phyloP scores from a whole-genome alignment of 306 rosid species.

The Arachis hypogaea region DNA sequence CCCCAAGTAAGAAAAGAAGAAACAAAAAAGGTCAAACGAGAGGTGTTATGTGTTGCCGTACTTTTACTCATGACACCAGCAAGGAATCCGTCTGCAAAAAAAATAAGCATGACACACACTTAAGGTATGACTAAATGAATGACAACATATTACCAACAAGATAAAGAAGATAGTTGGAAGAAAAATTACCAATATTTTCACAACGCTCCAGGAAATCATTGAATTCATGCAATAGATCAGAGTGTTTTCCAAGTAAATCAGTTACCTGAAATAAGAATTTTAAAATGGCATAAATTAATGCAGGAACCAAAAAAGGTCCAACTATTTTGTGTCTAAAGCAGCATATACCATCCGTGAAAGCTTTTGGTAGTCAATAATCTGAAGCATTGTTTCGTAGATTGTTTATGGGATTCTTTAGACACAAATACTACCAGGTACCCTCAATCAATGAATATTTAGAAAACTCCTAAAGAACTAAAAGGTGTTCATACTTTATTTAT shows the following conservation, averaged over 20 bases:
- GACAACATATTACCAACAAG: not conserved
- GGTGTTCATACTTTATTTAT: no score
- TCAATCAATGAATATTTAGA: constrained; percentile 15
- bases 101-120: constrained; percentile 47
- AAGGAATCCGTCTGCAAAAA: constrained; percentile 93
- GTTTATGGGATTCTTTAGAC: not conserved
- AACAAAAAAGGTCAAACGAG: constrained; percentile 14
- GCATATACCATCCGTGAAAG: constrained; percentile 16
- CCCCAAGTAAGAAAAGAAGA: constrained; percentile 11
- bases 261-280: constrained; percentile 68
- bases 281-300: constrained; percentile 27
- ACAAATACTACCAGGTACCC: constrained; percentile 1
- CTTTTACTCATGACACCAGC: constrained; percentile 91
- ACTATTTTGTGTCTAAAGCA: not conserved
- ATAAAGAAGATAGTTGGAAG: not conserved
- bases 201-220: constrained; percentile 88
- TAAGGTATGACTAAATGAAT: constrained; percentile 39
- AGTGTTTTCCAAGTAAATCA: constrained; percentile 85
- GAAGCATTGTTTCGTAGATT: constrained; percentile 3
- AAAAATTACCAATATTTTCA: constrained; percentile 79
- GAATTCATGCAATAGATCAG: constrained; percentile 92
- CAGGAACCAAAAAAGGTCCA: not conserved
- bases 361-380: constrained; percentile 16
- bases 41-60: constrained; percentile 47
- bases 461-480: constrained; percentile 17